Evolutionary conservation across 352 stramenopile genomes (phyloP).

Genomic region (Pythium apleroticum): DNA sequence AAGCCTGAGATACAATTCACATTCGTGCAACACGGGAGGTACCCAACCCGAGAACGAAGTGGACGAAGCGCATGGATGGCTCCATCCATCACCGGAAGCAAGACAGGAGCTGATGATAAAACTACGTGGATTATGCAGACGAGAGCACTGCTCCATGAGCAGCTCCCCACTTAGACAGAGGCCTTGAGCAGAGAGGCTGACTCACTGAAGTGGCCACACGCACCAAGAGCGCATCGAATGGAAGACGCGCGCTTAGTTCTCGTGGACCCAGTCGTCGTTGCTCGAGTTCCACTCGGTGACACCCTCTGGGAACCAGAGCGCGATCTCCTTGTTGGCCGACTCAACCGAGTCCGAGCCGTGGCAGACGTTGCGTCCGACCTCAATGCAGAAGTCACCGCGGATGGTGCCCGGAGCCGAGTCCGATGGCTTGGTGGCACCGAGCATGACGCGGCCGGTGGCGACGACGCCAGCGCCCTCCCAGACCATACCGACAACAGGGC

Average conservation of each 20-base stretch:
- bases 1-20: background rate
- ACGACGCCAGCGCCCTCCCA: constrained; percentile 96
- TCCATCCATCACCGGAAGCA: constrained; percentile 13
- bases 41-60: constrained; percentile 1
- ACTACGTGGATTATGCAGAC: constrained; percentile 17
- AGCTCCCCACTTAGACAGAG: constrained; percentile 8
- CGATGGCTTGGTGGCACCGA: constrained; percentile 96
- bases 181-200: background rate
- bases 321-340: constrained; percentile 97
- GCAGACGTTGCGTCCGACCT: constrained; percentile 94
- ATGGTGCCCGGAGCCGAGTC: constrained; percentile 96
- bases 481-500: constrained; percentile 92
- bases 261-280: constrained; percentile 96
- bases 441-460: constrained; percentile 93
- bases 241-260: constrained; percentile 69
- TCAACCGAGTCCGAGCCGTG: constrained; percentile 98
- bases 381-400: constrained; percentile 96
- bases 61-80: background rate
- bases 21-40: constrained; percentile 6
- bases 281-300: constrained; percentile 89
- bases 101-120: background rate
- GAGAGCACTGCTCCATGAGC: background rate
- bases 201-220: background rate
- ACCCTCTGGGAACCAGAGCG: constrained; percentile 97
- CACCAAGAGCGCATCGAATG: background rate